Evolutionary conservation across 352 stramenopile genomes (phyloP).

Genomic region (Thalassiosira mediterranea): DNA sequence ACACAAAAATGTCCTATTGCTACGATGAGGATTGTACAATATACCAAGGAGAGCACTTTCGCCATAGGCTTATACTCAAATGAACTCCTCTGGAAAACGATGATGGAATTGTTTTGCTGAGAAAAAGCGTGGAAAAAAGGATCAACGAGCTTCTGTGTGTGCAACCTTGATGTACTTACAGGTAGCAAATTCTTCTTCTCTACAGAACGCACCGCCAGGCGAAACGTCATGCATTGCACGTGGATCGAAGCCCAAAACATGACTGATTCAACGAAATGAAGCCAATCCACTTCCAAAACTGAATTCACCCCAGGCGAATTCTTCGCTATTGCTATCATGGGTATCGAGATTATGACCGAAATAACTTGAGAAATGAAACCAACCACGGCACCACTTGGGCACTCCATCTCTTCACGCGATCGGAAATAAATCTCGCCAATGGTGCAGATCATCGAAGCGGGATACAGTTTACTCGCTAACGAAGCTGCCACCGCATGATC

Average conservation of each 20-base stretch:
- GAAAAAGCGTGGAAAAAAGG: neutral
- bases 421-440: conserved; percentile 39
- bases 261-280: conserved; percentile 48
- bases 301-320: conserved; percentile 22
- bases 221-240: conserved; percentile 47
- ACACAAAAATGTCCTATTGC: conserved; percentile 20
- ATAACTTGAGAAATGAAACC: conserved; percentile 39
- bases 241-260: conserved; percentile 46
- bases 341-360: conserved; percentile 41
- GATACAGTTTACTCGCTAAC: conserved; percentile 31
- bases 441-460: conserved; percentile 28
- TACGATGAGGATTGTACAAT: conserved; percentile 11
- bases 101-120: neutral
- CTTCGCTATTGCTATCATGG: conserved; percentile 34
- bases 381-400: conserved; percentile 37
- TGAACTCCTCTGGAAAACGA: conserved; percentile 21
- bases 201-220: conserved; percentile 23
- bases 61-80: conserved; percentile 25
- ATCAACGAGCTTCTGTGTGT: too few relatives aligned
- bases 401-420: conserved; percentile 39
- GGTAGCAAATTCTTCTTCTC: conserved; percentile 23
- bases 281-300: conserved; percentile 42
- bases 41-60: conserved; percentile 18
- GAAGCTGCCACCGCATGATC: neutral
- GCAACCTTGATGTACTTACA: conserved; percentile 35